These are phyloP conservation scores for Gracilaria gracilis DNA, from an alignment of 23 red algal species.

Conservation along the genomic window DNA sequence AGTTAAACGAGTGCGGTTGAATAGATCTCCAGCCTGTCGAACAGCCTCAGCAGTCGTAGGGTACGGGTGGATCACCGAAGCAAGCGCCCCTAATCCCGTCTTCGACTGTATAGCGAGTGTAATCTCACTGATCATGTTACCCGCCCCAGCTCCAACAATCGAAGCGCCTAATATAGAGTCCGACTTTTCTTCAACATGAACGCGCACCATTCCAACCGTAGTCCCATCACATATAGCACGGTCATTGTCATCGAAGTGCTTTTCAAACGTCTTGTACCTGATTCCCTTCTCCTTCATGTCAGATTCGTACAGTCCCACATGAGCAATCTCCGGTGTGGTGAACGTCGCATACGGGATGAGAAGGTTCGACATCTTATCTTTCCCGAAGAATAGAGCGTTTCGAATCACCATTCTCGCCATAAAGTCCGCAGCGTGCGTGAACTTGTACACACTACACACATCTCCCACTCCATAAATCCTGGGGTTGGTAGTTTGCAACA, in stretches of 20 bases:
- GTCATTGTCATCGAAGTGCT: slow-evolving; percentile 82
- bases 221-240: slow-evolving; percentile 79
- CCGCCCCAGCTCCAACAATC: slow-evolving; percentile 65
- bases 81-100: slow-evolving; percentile 76
- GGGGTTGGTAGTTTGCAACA: slow-evolving; percentile 69
- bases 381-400: slow-evolving; percentile 82
- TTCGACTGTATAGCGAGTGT: slow-evolving; percentile 75
- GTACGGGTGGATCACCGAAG: slow-evolving; percentile 84
- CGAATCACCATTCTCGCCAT: slow-evolving; percentile 86
- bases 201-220: slow-evolving; percentile 72
- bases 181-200: slow-evolving; percentile 69
- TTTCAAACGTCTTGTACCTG: slow-evolving; percentile 74
- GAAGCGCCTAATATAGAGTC: slow-evolving; percentile 76
- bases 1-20: slow-evolving; percentile 74
- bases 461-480: slow-evolving; percentile 69
- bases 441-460: slow-evolving; percentile 69
- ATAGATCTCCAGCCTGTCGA: slow-evolving; percentile 70
- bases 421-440: slow-evolving; percentile 82
- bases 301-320: slow-evolving; percentile 75
- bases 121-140: slow-evolving; percentile 83
- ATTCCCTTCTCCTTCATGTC: slow-evolving; percentile 78
- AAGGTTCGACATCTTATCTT: slow-evolving; percentile 73
- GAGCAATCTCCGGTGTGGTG: slow-evolving; percentile 77
- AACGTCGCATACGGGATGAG: slow-evolving; percentile 80
- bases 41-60: slow-evolving; percentile 82